These are phyloP conservation scores for Aquilaria yunnanensis DNA, from an alignment of 345 rosid species.

Conservation along the genomic window DNA sequence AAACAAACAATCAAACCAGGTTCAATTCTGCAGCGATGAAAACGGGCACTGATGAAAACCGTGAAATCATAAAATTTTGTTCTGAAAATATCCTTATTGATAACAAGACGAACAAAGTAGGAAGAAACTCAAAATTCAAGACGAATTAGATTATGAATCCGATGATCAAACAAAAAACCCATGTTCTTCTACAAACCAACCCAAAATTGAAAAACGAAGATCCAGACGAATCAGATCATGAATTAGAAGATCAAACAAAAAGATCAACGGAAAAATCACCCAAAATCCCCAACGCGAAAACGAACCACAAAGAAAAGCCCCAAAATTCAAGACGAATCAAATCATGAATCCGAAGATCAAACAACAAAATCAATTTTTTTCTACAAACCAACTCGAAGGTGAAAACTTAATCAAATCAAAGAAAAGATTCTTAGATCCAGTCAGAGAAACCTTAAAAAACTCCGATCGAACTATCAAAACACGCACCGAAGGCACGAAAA, in stretches of 20 bases:
- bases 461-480: background rate
- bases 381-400: background rate
- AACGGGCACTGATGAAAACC: too few species aligned
- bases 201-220: background rate
- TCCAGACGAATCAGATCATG: background rate
- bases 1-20: too few species aligned
- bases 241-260: background rate
- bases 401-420: slow-evolving; percentile 1
- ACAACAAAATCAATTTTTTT: background rate
- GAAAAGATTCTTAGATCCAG: background rate
- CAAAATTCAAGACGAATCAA: background rate
- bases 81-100: too few species aligned
- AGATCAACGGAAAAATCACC: background rate
- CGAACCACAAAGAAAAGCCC: background rate
- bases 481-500: background rate
- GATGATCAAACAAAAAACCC: background rate
- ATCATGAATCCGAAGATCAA: background rate
- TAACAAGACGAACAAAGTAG: background rate
- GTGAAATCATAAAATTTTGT: too few species aligned
- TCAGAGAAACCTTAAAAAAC: background rate
- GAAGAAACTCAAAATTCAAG: background rate
- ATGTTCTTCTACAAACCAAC: background rate
- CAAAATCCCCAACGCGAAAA: background rate
- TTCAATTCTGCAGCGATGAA: too few species aligned
- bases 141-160: background rate